These are phyloP conservation scores for Cytospora piceae DNA, from an alignment of 2,329 filamentous ascomycete species.

Conservation along the genomic window DNA sequence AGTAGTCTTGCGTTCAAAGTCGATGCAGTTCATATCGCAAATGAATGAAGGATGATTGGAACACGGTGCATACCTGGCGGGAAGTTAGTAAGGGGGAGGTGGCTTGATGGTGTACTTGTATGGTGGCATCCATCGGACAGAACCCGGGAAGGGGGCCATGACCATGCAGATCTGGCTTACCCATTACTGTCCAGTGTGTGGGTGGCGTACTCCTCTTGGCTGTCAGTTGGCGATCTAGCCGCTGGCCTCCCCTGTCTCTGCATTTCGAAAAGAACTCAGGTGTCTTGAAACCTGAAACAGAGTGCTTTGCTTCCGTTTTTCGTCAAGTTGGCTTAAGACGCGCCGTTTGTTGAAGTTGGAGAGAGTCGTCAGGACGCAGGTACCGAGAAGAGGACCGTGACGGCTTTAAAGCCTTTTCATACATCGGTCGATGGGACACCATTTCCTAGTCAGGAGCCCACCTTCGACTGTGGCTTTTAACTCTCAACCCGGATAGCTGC, in stretches of 20 bases:
- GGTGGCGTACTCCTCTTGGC: neutral
- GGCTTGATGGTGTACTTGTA: neutral
- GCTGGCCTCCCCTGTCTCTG: neutral
- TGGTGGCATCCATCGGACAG: neutral
- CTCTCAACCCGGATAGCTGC: too few species aligned
- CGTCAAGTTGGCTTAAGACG: neutral
- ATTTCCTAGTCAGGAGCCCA: neutral
- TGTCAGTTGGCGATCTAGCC: neutral
- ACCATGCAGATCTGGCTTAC: neutral
- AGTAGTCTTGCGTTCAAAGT: neutral
- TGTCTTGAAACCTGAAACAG: neutral
- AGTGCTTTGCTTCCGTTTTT: neutral
- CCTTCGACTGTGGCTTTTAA: neutral
- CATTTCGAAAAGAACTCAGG: neutral
- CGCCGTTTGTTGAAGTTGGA: neutral
- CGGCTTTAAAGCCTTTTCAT: neutral
- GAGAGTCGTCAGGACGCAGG: neutral
- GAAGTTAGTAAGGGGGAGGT: neutral
- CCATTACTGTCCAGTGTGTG: neutral
- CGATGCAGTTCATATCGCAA: neutral
- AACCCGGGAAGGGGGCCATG: neutral
- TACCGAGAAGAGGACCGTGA: neutral
- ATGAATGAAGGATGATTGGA: neutral
- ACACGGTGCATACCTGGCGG: neutral
- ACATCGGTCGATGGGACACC: neutral